phyloP scores from a whole-genome alignment of 1,139 yeast species.

The Scheffersomyces insectosa region DNA sequence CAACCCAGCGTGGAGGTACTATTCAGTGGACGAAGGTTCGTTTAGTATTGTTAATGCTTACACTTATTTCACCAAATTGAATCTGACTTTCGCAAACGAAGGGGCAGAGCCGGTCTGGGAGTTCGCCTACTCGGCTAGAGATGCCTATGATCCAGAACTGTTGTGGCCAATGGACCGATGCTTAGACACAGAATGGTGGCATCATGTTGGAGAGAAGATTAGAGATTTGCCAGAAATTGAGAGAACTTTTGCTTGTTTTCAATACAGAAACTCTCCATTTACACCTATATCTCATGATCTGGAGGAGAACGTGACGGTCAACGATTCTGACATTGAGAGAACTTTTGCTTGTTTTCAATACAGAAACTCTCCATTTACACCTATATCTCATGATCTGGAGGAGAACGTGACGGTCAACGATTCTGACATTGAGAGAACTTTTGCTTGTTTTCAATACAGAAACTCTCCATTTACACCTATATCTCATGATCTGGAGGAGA shows the following conservation, averaged over 20 bases:
- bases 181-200: constrained; percentile 32
- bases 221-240: constrained; percentile 14
- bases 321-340: constrained; percentile 10
- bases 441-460: constrained; percentile 13
- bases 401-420: neutral
- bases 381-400: too few relatives aligned
- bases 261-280: constrained; percentile 12
- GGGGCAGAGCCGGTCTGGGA: constrained; percentile 34
- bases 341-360: constrained; percentile 14
- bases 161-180: constrained; percentile 26
- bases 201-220: constrained; percentile 10
- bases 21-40: constrained; percentile 29
- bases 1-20: constrained; percentile 37
- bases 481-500: too few relatives aligned
- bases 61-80: constrained; percentile 30
- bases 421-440: constrained; percentile 13
- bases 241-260: constrained; percentile 14
- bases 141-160: constrained; percentile 26
- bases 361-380: constrained; percentile 11
- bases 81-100: constrained; percentile 27
- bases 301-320: neutral
- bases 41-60: constrained; percentile 30
- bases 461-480: constrained; percentile 9
- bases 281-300: too few relatives aligned
- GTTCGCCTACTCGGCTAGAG: constrained; percentile 31